phyloP scores from a whole-genome alignment of 2,329 filamentous ascomycete species.

The Neocatenulostroma microsporum region DNA sequence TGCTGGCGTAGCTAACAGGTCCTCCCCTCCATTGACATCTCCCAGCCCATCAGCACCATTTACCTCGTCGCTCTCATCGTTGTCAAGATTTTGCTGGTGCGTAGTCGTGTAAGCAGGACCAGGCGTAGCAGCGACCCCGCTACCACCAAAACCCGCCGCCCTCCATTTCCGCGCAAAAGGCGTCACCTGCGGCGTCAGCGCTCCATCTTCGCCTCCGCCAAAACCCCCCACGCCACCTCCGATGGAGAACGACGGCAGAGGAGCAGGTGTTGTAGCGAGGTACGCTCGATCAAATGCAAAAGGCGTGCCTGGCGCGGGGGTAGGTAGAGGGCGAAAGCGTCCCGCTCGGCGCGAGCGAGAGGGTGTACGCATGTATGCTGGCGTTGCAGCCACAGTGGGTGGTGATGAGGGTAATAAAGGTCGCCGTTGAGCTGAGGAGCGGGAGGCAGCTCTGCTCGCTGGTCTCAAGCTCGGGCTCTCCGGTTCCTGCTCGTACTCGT shows the following conservation, averaged over 20 bases:
- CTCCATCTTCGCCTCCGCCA: slow-evolving; percentile 3
- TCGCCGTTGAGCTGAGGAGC: slow-evolving; percentile 13
- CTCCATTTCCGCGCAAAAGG: slow-evolving; percentile 33
- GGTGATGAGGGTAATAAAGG: not conserved
- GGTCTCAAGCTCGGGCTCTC: slow-evolving; percentile 24
- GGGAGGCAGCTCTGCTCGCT: slow-evolving; percentile 19
- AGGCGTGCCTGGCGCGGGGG: slow-evolving; percentile 24
- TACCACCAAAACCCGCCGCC: slow-evolving; percentile 25
- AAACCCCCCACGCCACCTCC: slow-evolving; percentile 1
- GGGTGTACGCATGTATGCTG: slow-evolving; percentile 41
- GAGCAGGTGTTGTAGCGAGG: slow-evolving; percentile 22
- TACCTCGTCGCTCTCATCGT: not conserved
- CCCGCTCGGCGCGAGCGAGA: slow-evolving; percentile 22
- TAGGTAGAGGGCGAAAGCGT: slow-evolving; percentile 25
- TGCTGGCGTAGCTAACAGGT: slow-evolving; percentile 6
- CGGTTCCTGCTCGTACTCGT: slow-evolving; percentile 6
- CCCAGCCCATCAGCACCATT: not conserved
- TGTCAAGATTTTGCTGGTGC: too few species aligned
- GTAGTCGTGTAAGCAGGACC: too few species aligned
- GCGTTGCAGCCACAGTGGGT: slow-evolving; percentile 13
- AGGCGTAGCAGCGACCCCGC: slow-evolving; percentile 11
- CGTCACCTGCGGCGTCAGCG: slow-evolving; percentile 30
- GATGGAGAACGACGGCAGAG: slow-evolving; percentile 7
- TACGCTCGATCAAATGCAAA: slow-evolving; percentile 23
- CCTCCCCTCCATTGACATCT: too few species aligned